Conservation (phyloP, 345 rosid genomes). For the rapeseed (Brassica napus) region Da-Ae NC_063450.1:21443501-21444000, state of each 20-base stretch:
- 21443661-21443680: slow-evolving; percentile 39
- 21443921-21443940: no score
- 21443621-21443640: slow-evolving; percentile 88
- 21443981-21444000: no score
- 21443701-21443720: slow-evolving; percentile 64
- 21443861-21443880: no score
- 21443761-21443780: slow-evolving; percentile 77
- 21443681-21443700: slow-evolving; percentile 35
- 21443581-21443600: slow-evolving; percentile 98
- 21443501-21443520: no score
- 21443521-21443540: background rate
- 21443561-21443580: slow-evolving; percentile 67
- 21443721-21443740: slow-evolving; percentile 97
- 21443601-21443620: slow-evolving; percentile 98
- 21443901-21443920: no score
- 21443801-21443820: slow-evolving; percentile 53
- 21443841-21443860: background rate
- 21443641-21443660: slow-evolving; percentile 60
- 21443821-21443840: background rate
- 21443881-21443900: no score
- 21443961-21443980: no score
- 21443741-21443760: slow-evolving; percentile 97
- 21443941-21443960: no score
- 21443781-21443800: slow-evolving; percentile 72
- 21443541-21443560: background rate